Base-by-base conservation (phyloP, 2,329 filamentous ascomycete genomes). In the Shiraia sp. region DNA sequence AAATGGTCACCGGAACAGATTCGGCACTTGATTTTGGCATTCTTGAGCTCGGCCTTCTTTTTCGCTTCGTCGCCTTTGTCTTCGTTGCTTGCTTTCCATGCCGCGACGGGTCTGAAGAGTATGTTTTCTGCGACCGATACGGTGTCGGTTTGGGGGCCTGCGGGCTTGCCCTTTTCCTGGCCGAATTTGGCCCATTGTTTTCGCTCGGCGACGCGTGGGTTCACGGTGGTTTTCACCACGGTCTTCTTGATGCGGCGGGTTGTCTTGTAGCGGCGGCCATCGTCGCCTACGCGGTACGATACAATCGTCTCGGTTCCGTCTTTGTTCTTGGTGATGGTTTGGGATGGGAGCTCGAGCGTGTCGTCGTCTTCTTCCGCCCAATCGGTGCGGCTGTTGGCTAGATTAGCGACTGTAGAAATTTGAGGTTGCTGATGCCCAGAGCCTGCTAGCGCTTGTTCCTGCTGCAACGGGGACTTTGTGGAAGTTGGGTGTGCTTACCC, bases 11-110 rank as follows among this genome's bases (percentile, higher is more conserved):
- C 93, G 70, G 86, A 88, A 78, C 93, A 99, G 71, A 99, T 97
- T 81, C 93, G 88, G 76, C 93, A 99, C 82, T 97, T 97, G 80
- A 99, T 95, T 79, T 96, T 95, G 83, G 96, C 96, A 78, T 96
- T 91, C 83, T 93, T 95, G 66, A 97, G 80, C 63, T 80, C 76
- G 50, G 81, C 78, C 69, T 82, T 80, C 73, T 84, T 79, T 67
- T 77, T 75, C 77, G 88, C 86, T 68, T 86, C 82, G 76, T 88
- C 88, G 63, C 79, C 79, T 74, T 87, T 83, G 63, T 86, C 84
- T 72, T 88, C 87, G 63, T 85, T 86, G 57, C 88, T 88, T 66
- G 88, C 85, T 78, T 91, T 92, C 91, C 90, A 99, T 80, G 95
- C 96, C 61, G 88, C 82, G 69, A 84, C 87, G 27, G 92, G 93